A percentile compares a stretch with the other conserved stretches of the same genome.
Conservation (phyloP, 768 basidiomycete genomes). For the Rickenella mellea region DNA sequence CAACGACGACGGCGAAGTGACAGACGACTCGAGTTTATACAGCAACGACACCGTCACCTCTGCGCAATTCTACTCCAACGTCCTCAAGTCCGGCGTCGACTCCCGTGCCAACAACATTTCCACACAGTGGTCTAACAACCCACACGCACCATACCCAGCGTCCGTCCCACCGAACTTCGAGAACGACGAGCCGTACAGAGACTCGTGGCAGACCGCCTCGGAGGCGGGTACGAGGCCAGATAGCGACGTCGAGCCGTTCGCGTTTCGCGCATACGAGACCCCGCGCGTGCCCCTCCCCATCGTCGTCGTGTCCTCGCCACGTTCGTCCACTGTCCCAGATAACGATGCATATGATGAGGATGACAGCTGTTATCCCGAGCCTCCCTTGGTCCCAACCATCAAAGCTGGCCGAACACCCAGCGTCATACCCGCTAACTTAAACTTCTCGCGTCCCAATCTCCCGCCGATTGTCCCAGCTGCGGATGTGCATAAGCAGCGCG, state of each 20-base stretch:
- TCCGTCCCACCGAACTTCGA: background rate
- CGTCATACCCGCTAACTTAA: slow-evolving; percentile 34
- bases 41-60: slow-evolving; percentile 7
- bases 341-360: too few relatives aligned
- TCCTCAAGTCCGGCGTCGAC: slow-evolving; percentile 3
- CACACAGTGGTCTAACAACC: background rate
- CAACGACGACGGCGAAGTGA: slow-evolving; percentile 6
- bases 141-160: background rate
- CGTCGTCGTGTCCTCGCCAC: slow-evolving; percentile 44
- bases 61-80: slow-evolving; percentile 12
- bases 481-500: slow-evolving; percentile 29
- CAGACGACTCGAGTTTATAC: slow-evolving; percentile 1
- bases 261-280: slow-evolving; percentile 10
- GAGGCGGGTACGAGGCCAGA: slow-evolving; percentile 4
- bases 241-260: slow-evolving; percentile 11
- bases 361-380: background rate
- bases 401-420: slow-evolving; percentile 30
- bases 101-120: slow-evolving; percentile 9
- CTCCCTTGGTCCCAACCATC: background rate
- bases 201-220: slow-evolving; percentile 5
- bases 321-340: background rate
- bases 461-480: slow-evolving; percentile 27
- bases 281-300: slow-evolving; percentile 33
- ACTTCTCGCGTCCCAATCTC: slow-evolving; percentile 58
- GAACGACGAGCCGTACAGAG: slow-evolving; percentile 7